Percentiles rank a stretch among this genome's conserved stretches.
phyloP scores from a whole-genome alignment of 2,329 filamentous ascomycete species.

The Keithomyces neogunnii region DNA sequence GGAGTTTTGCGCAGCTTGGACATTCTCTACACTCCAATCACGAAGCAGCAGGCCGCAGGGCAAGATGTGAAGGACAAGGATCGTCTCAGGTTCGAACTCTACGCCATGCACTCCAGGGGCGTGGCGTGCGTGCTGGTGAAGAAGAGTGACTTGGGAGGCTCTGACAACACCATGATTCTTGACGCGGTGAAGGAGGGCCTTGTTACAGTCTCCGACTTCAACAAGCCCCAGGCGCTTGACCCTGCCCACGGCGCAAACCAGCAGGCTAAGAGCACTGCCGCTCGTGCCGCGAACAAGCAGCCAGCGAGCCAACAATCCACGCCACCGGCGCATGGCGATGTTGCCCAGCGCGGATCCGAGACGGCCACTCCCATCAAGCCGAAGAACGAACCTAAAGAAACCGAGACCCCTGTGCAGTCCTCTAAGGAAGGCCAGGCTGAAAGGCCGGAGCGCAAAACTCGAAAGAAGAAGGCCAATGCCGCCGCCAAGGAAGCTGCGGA shows the following conservation, averaged over 20 bases:
- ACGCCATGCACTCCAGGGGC: slow-evolving; percentile 94
- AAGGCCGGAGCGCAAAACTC: slow-evolving; percentile 51
- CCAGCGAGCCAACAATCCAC: slow-evolving; percentile 22
- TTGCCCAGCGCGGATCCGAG: slow-evolving; percentile 23
- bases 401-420: slow-evolving; percentile 32
- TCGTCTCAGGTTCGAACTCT: slow-evolving; percentile 70
- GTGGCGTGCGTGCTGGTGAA: slow-evolving; percentile 85
- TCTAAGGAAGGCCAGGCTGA: slow-evolving; percentile 36
- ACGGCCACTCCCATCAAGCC: slow-evolving; percentile 26
- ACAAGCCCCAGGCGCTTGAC: slow-evolving; percentile 38
- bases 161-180: slow-evolving; percentile 79
- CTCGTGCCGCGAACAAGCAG: slow-evolving; percentile 23
- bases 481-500: slow-evolving; percentile 33
- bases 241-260: slow-evolving; percentile 19
- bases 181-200: slow-evolving; percentile 62
- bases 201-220: slow-evolving; percentile 67
- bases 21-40: slow-evolving; percentile 66
- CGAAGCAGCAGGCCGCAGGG: slow-evolving; percentile 53
- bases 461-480: slow-evolving; percentile 57
- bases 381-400: slow-evolving; percentile 39
- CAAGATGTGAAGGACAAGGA: neutral
- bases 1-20: slow-evolving; percentile 85
- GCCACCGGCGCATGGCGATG: slow-evolving; percentile 15
- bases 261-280: slow-evolving; percentile 26
- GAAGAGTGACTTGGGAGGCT: slow-evolving; percentile 87